Evolutionary conservation across 345 rosid species (phyloP).

Genomic region (Acer campestre): DNA sequence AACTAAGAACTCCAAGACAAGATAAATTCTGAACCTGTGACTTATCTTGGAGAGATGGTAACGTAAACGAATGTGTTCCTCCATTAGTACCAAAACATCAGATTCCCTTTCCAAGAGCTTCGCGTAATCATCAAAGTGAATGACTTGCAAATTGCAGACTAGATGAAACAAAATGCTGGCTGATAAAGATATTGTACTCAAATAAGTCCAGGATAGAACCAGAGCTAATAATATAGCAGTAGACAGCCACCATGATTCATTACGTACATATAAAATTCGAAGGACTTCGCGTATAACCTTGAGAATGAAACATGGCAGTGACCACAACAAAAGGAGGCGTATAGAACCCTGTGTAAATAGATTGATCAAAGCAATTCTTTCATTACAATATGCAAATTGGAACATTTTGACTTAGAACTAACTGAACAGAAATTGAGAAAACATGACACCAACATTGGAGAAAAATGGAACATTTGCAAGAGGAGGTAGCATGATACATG

Average conservation of each 20-base stretch:
- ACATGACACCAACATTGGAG: background rate
- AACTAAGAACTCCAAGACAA: slow-evolving; percentile 68
- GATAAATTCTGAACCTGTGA: slow-evolving; percentile 92
- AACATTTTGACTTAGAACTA: background rate
- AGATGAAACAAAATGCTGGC: slow-evolving; percentile 83
- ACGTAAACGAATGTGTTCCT: slow-evolving; percentile 76
- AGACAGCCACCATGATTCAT: slow-evolving; percentile 72
- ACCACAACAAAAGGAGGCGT: slow-evolving; percentile 66
- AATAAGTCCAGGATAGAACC: slow-evolving; percentile 74
- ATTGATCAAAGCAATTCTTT: slow-evolving; percentile 15
- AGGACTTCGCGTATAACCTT: slow-evolving; percentile 67
- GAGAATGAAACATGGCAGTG: slow-evolving; percentile 68
- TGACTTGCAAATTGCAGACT: slow-evolving; percentile 90
- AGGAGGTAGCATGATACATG: too few species aligned
- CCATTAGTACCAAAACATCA: slow-evolving; percentile 60
- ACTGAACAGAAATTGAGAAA: background rate
- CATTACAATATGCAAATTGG: background rate
- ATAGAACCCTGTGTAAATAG: slow-evolving; percentile 54
- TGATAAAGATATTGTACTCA: slow-evolving; percentile 65
- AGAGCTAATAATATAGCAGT: slow-evolving; percentile 49
- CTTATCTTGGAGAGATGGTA: slow-evolving; percentile 88
- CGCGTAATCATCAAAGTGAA: slow-evolving; percentile 79
- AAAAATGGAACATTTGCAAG: background rate
- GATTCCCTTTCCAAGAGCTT: slow-evolving; percentile 70
- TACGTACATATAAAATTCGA: slow-evolving; percentile 50